Conservation (phyloP, 768 basidiomycete species). For the Fomitopsis serialis region DNA sequence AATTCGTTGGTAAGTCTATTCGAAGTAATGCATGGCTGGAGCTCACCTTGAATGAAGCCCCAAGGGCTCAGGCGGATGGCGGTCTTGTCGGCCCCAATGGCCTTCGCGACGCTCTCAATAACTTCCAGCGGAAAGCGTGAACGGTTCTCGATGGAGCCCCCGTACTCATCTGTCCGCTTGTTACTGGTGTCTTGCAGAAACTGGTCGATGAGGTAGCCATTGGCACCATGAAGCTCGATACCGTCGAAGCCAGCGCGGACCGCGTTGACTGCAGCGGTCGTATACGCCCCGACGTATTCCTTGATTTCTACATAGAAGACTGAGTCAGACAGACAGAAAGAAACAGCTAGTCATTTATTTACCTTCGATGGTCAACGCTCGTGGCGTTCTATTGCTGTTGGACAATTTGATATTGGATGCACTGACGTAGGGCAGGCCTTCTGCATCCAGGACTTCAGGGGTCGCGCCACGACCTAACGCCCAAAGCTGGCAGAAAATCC, state of each 20-base stretch:
- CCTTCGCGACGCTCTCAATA: slow-evolving; percentile 29
- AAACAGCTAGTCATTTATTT: slow-evolving; percentile 15
- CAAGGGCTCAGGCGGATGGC: slow-evolving; percentile 37
- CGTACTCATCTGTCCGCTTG: slow-evolving; percentile 43
- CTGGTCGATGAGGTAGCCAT: slow-evolving; percentile 33
- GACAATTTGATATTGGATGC: slow-evolving; percentile 14
- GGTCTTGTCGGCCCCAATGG: slow-evolving; percentile 33
- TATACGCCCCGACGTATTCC: slow-evolving; percentile 28
- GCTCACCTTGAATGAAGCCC: slow-evolving; percentile 23
- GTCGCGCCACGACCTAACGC: slow-evolving; percentile 40
- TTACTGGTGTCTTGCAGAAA: slow-evolving; percentile 36
- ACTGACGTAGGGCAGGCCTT: slow-evolving; percentile 8
- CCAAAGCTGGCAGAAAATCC: slow-evolving; percentile 55
- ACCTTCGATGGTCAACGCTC: slow-evolving; percentile 17
- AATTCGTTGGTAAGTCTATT: background rate
- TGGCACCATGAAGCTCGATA: slow-evolving; percentile 22
- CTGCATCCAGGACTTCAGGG: slow-evolving; percentile 31
- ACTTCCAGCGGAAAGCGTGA: slow-evolving; percentile 39
- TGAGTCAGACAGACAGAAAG: background rate
- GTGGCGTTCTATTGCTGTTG: slow-evolving; percentile 7
- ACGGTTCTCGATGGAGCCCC: slow-evolving; percentile 43
- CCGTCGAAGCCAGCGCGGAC: slow-evolving; percentile 26
- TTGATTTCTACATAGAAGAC: background rate
- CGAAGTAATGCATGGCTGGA: background rate
- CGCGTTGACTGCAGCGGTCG: slow-evolving; percentile 22